Base-by-base conservation (phyloP, 805 yeast genomes). In the Trichomonascus vanleenenianus region DNA sequence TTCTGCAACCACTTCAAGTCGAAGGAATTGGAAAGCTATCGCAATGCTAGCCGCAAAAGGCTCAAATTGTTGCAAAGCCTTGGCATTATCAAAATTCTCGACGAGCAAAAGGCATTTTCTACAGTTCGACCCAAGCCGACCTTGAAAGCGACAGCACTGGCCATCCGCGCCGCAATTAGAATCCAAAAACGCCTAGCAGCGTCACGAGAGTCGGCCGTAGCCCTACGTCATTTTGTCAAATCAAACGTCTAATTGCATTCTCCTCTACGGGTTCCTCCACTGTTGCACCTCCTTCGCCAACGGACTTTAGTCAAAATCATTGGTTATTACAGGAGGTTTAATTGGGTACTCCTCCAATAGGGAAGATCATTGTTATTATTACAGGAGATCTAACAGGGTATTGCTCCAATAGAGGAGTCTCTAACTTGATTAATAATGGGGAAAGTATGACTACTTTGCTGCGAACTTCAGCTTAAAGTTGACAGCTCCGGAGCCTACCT, bases 401-500 rank as follows among this genome's bases (percentile, higher is more conserved):
- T n/a, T n/a, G n/a, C n/a, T n/a, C n/a, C n/a, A n/a, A n/a, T n/a
- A n/a, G n/a, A n/a, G n/a, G n/a, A n/a, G n/a, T n/a, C n/a, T n/a
- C n/a, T n/a, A n/a, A n/a, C n/a, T 22, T 22, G 39, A 36, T 12
- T 6, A 36, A 18, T 12, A 36, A 4, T 12, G 11, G 8, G 16
- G 16, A 14, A n/a, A 14, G 15, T 19, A 15, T 18, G 39, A n/a
- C 30, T 42, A 58, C 40, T 38, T 38, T 22, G 27, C 27, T 8
- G 27, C 8, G 40, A 34, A 34, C 19, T 22, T 57, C 33, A 76
- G 55, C 51, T 68, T 64, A 53, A 67, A 67, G 9, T 60, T 58
- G 20, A 66, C 56, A 8, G 59, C 62, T 2, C 72, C 74, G 16
- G 59, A 61, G 25, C 62, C 75, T 7, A 79, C 70, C 45, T 63